Evolutionary conservation across 805 yeast genomes (phyloP), one percentile per base, ranked within the genome.

Genomic region (Wickerhamomyces queroliae): DNA sequence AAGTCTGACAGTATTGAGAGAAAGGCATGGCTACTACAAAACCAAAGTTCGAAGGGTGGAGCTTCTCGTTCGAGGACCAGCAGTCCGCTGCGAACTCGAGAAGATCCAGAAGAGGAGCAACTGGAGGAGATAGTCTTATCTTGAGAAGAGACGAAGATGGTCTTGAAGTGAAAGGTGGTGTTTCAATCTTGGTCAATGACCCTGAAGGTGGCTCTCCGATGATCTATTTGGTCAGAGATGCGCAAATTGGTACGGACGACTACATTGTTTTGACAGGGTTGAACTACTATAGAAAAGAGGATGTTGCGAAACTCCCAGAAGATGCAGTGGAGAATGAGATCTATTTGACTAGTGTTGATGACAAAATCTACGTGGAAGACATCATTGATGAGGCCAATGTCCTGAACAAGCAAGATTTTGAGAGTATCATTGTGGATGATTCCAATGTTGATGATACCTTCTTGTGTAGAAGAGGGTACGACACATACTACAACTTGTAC

Each of bases 141-240:
- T 20, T 78, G 19, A 61, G 56, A 39, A 60, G 80, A 42, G 66
- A 58, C 9, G 51, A 47, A 0, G 85, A 78, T 55, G 73, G 67
- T 3, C 44, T 77, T 27, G 70, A 64, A 34, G 47, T 82, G 17
- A 63, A 64, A 20, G 64, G 66, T 9, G 89, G 89, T 3, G 80
- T 76, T 44, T 61, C 73, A 28, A 50, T 81, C 0, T 53, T 77
- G 8, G 61, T 73, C 31, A 59, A 58, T 24, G 64, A 63, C 39
- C 60, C 59, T 4, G 52, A 44, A 1, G 59, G 55, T 2, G 57
- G 58, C 2, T 45, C 53, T 2, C 60, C 69, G 1, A 69, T 63
- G 33, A 61, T 76, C 3, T 80, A 69, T 7, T 47, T 79, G 26
- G 63, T 82, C 13, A 68, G 67, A 36, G 80, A 76, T 32, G 74